Evolutionary conservation across 108 stramenopile genomes (phyloP).

Genomic region (Pseudonitzschia multiseries): DNA sequence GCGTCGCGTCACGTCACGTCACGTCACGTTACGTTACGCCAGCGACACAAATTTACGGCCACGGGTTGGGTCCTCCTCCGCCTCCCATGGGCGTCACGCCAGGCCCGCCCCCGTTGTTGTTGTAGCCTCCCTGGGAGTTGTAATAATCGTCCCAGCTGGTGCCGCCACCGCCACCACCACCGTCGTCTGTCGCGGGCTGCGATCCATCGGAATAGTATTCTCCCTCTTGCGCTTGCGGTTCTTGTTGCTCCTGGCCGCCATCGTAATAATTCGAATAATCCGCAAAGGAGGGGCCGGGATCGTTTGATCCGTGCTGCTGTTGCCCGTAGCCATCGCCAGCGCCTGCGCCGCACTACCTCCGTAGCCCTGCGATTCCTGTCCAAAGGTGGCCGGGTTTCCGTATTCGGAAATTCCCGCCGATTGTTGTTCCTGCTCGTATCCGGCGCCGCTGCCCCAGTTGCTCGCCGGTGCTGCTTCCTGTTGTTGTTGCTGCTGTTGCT

Average conservation of each 20-base stretch:
- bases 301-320: background rate
- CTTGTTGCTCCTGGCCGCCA: background rate
- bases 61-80: background rate
- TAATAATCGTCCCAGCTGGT: background rate
- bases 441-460: background rate
- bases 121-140: background rate
- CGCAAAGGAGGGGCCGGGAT: conserved; percentile 6
- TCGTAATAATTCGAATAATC: background rate
- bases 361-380: conserved; percentile 5
- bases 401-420: background rate
- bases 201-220: background rate
- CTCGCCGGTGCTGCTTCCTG: background rate
- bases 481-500: background rate
- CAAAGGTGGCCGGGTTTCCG: background rate
- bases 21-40: no score
- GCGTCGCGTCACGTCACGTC: no score
- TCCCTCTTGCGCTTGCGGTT: background rate
- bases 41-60: background rate
- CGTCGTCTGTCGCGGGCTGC: background rate
- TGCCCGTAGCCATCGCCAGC: background rate
- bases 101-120: background rate
- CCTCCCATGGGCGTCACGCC: conserved; percentile 3
- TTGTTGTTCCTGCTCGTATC: conserved; percentile 1
- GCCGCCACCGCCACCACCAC: background rate
- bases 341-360: no score